Evolutionary conservation across 768 basidiomycete species (phyloP), one percentile per base, ranked within the genome.

Genomic region (Cytidiella melzeri): DNA sequence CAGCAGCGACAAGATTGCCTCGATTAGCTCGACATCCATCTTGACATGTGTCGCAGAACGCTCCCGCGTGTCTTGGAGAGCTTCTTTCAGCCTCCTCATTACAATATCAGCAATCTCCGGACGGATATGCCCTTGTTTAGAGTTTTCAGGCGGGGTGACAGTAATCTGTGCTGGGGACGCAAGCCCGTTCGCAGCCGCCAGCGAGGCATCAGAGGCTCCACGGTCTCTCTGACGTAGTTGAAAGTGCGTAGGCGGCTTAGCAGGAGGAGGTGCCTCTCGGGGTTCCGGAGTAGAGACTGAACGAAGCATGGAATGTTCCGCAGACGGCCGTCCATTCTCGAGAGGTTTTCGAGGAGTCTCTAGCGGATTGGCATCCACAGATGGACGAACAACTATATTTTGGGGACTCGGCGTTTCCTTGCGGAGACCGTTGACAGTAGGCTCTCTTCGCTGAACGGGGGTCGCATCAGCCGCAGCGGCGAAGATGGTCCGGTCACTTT

Each of bases 11-110:
- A 94, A 60, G 18, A 93, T 77, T 10, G 78, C 75, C 60, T 87
- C 84, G 7, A 93, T 71, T 51, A 93, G 78, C 28, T 66, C 74
- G n/a, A 79, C 73, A 56, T 94, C 90, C 11, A 97, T 69, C 55
- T 75, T 77, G 37, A 92, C 70, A 43, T 83, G 79, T 39, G 75
- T 72, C 18, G 72, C 71, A 9, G 79, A 79, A 28, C 79, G 76
- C 19, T 79, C 79, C 50, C 72, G 75, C 5, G 84, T 80, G 54
- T 81, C 78, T 3, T 70, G 60, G 23, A 91, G 63, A 0, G 75
- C 75, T 58, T 90, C 85, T 49, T 79, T 77, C 27, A 90, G 70
- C 37, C 76, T 71, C 41, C 67, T 61, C 13, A 73, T 53, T 4
- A 84, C 70, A 25, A 74, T 52, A 49, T 81, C 76, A 20, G 73